Conservation (phyloP, 1,284 basidiomycete species). For the Rhodotorula sp. region DNA sequence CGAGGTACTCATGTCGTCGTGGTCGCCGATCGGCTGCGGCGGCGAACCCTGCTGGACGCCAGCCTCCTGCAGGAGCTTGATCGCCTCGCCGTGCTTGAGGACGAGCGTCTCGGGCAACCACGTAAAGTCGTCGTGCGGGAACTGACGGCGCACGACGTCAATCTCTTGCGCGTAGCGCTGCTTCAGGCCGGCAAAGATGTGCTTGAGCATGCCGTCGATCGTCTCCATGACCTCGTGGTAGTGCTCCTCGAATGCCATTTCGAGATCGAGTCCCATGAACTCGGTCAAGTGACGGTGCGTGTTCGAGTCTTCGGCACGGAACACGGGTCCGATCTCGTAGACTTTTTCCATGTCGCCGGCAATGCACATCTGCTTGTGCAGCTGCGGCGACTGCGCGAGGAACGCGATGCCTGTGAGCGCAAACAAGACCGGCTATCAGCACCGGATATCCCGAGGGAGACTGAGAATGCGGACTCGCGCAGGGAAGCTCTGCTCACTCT, state of each 20-base stretch:
- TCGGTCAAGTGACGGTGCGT: conserved; percentile 98
- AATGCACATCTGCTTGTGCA: conserved; percentile 99
- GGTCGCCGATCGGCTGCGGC: conserved; percentile 46
- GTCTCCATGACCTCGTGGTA: conserved; percentile 93
- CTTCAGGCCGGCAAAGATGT: conserved; percentile 78
- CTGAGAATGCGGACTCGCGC: neutral
- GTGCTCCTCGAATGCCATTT: conserved; percentile 97
- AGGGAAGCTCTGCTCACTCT: conserved; percentile 58
- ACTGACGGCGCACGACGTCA: conserved; percentile 76
- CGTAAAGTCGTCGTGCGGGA: conserved; percentile 66
- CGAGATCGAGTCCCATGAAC: conserved; percentile 97
- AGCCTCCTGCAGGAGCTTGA: conserved; percentile 60
- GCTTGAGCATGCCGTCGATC: conserved; percentile 76
- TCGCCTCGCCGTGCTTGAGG: conserved; percentile 81
- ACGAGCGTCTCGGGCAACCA: conserved; percentile 52
- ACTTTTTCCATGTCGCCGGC: conserved; percentile 97
- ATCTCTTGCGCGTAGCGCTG: conserved; percentile 77
- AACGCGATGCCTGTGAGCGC: conserved; percentile 69
- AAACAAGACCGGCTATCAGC: neutral
- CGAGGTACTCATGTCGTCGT: conserved; percentile 85
- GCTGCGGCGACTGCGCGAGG: conserved; percentile 93
- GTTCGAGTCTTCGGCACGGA: conserved; percentile 97
- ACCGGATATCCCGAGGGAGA: neutral
- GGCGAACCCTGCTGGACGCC: conserved; percentile 46
- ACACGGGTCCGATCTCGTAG: conserved; percentile 93